Evolutionary conservation across 2,329 filamentous ascomycete species (phyloP).

Genomic region (Amesomyces nigricolor): DNA sequence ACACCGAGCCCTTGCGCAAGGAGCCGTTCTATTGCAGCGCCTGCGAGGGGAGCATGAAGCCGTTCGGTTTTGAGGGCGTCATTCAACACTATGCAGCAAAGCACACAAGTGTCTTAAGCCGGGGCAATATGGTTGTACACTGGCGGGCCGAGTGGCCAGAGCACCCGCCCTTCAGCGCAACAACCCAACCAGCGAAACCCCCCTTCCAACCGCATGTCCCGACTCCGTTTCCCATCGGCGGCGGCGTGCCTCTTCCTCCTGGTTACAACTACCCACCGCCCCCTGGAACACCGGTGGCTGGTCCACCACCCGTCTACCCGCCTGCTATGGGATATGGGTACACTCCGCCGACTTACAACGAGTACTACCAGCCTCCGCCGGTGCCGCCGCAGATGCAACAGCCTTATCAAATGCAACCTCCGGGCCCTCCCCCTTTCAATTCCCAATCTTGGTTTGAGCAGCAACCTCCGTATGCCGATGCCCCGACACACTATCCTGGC

Average conservation of each 20-base stretch:
- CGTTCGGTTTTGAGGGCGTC: constrained; percentile 71
- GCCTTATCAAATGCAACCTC: constrained; percentile 8
- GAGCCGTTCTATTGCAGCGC: constrained; percentile 72
- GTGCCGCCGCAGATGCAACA: constrained; percentile 13
- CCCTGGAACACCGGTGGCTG: constrained; percentile 8
- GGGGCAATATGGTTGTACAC: constrained; percentile 66
- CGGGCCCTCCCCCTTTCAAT: constrained; percentile 8
- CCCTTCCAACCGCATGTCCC: constrained; percentile 14
- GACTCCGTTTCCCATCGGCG: constrained; percentile 7
- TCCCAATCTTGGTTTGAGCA: constrained; percentile 14
- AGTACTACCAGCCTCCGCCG: constrained; percentile 25
- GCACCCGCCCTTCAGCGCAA: constrained; percentile 63
- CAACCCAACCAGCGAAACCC: constrained; percentile 42
- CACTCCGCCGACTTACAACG: constrained; percentile 31
- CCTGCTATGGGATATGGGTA: constrained; percentile 30
- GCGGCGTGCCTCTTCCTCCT: constrained; percentile 7
- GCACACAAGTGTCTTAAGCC: constrained; percentile 64
- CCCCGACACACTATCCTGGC: constrained; percentile 25
- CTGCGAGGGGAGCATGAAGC: constrained; percentile 59
- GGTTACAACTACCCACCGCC: constrained; percentile 19
- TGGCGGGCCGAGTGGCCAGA: constrained; percentile 81
- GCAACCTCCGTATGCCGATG: constrained; percentile 15
- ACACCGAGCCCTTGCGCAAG: constrained; percentile 60
- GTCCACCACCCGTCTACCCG: constrained; percentile 18
- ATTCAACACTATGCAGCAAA: constrained; percentile 81